phyloP scores from a whole-genome alignment of 2,329 filamentous ascomycete genomes.

The Fusarium mangiferae region DNA sequence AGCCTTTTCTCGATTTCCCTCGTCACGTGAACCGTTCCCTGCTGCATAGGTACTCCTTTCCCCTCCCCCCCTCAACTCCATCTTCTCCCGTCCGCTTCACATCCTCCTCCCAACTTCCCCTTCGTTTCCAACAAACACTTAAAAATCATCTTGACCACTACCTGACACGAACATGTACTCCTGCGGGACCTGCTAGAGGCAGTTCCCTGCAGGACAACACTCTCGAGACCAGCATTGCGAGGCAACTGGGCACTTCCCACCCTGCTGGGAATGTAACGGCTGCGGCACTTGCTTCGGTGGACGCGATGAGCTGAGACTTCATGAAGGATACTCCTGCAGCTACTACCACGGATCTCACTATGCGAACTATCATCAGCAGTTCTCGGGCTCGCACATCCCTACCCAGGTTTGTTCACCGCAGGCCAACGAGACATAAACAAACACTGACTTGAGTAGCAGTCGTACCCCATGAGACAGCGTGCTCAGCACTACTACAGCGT shows the following conservation, averaged over 20 bases:
- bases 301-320: background rate
- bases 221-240: conserved; percentile 43
- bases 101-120: background rate
- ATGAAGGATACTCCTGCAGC: background rate
- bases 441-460: conserved; percentile 1
- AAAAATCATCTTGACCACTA: rapidly evolving
- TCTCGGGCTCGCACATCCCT: background rate
- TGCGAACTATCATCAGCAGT: background rate
- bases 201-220: conserved; percentile 34
- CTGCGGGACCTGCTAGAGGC: conserved; percentile 43
- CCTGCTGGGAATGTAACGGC: conserved; percentile 41
- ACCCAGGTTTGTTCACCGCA: background rate
- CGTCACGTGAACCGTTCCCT: background rate
- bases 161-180: conserved; percentile 1
- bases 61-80: background rate
- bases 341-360: background rate
- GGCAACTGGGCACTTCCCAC: conserved; percentile 36
- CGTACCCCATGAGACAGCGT: background rate
- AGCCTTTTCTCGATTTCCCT: background rate
- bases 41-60: background rate
- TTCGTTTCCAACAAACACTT: background rate
- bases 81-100: background rate
- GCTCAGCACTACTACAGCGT: background rate
- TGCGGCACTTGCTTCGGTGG: conserved; percentile 36
- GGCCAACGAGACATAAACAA: background rate